Percentiles rank a stretch among this genome's conserved stretches.
Evolutionary conservation across 169 alveolate species (phyloP).

Genomic region (Plasmodium fragile): DNA sequence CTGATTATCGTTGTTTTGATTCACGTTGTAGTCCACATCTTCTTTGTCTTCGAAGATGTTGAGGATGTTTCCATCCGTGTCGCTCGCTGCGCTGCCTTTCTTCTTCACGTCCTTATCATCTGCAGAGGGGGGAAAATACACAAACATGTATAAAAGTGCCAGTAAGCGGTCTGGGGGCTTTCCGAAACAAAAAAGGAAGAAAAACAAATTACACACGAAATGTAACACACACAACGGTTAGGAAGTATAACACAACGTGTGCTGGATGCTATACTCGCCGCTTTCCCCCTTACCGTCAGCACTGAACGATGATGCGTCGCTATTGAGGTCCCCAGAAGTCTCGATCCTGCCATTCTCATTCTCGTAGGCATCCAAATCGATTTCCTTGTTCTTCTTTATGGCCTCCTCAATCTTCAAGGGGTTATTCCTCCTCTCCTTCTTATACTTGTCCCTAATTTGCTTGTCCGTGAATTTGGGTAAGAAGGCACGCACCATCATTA

Average conservation of each 20-base stretch:
- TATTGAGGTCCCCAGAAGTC: conserved; percentile 77
- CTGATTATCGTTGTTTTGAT: background rate
- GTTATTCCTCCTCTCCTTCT: conserved; percentile 82
- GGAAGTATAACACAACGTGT: background rate
- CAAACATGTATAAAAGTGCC: background rate
- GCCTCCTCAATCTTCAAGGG: conserved; percentile 80
- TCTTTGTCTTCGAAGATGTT: conserved; percentile 40
- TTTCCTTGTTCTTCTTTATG: conserved; percentile 75
- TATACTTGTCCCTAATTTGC: conserved; percentile 85
- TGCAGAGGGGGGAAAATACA: background rate
- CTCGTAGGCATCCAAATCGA: conserved; percentile 81
- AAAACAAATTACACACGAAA: background rate
- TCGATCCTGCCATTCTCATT: conserved; percentile 83
- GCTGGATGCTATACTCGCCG: background rate
- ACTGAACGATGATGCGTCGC: conserved; percentile 78
- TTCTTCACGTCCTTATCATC: conserved; percentile 2
- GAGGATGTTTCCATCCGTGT: conserved; percentile 33
- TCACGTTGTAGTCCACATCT: conserved; percentile 3
- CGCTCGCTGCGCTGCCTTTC: background rate
- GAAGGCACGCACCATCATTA: conserved; percentile 83
- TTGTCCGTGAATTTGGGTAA: conserved; percentile 83
- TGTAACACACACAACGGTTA: background rate
- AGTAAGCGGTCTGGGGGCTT: background rate
- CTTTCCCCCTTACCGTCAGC: conserved; percentile 32
- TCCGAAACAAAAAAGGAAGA: background rate